These are phyloP conservation scores for Vaccinium darrowii DNA, from an alignment of 148 eudicot species.

Conservation along the genomic window DNA sequence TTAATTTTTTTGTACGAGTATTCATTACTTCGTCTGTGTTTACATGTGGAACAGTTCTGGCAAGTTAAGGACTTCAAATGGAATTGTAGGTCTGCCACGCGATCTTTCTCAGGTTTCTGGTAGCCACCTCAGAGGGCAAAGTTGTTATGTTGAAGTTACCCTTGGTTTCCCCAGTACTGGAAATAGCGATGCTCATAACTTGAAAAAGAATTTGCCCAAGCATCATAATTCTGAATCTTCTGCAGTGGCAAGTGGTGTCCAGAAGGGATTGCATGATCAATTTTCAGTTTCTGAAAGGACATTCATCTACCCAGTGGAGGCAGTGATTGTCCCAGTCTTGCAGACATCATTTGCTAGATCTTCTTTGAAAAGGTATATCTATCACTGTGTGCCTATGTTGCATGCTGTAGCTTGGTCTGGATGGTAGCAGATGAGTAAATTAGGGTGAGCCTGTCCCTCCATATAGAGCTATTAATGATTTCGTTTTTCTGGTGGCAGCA, in stretches of 20 bases:
- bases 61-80: conserved; percentile 56
- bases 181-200: conserved; percentile 39
- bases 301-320: conserved; percentile 82
- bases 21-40: conserved; percentile 15
- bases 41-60: conserved; percentile 55
- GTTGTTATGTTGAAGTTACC: conserved; percentile 78
- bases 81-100: conserved; percentile 62
- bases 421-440: neutral
- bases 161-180: conserved; percentile 53
- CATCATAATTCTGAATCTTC: conserved; percentile 35
- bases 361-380: conserved; percentile 66
- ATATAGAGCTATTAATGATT: neutral
- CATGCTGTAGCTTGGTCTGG: conserved; percentile 5
- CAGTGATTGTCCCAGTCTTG: conserved; percentile 86
- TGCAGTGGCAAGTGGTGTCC: conserved; percentile 32
- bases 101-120: conserved; percentile 55
- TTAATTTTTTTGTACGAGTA: neutral
- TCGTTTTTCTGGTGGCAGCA: neutral
- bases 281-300: conserved; percentile 53
- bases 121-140: conserved; percentile 65
- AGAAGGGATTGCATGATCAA: conserved; percentile 39
- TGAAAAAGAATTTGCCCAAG: conserved; percentile 32
- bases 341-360: conserved; percentile 81
- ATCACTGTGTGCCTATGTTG: conserved; percentile 9
- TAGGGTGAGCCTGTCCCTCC: neutral